Base-by-base conservation (phyloP, 2,329 filamentous ascomycete species). In the Sphaerulina vaccinii region DNA sequence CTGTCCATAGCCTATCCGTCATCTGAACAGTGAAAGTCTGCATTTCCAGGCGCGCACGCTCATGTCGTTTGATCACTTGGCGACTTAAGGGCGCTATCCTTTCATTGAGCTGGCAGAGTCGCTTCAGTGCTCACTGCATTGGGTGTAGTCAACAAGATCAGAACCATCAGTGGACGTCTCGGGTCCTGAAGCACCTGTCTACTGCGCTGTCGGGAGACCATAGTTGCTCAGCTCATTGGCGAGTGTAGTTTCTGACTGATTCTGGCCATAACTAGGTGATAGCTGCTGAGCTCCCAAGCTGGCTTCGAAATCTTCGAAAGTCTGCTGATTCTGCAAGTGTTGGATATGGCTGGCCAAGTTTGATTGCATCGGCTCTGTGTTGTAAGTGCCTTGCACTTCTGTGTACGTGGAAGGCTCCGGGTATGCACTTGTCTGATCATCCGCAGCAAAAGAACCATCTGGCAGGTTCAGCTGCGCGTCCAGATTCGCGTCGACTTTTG, bases 401-500 rank as follows among this genome's bases (percentile, higher is more conserved):
- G 45, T 3, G 19, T 40, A 49, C n/a, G 36, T 29, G 18, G 45
- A n/a, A 21, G 45, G 45, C 36, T 49, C 45, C 22, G 45, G 45
- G 18, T 49, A 49, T 21, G 45, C 45, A 19, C 36, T 49, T 13
- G 40, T 29, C n/a, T 33, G 36, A 24, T 49, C 45, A n/a, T 49
- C 45, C 19, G 45, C 24, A 5, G 36, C 45, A 24, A 49, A 49
- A 8, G 45, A 49, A 18, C 36, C 45, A 18, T 49, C 45, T 16
- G 45, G 36, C 18, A 49, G 15, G 40, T 29, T 32, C n/a, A 49
- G n/a, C n/a, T 49, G 45, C 36, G 45, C 37, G 27, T 49, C 45
- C 8, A 49, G 45, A 15, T 27, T 27, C 2, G 35, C 24, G n/a
- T 40, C 22, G 5, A 40, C 36, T 23, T 49, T 32, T n/a, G 9